phyloP scores from a whole-genome alignment of 345 rosid genomes.

The Murraya paniculata region DNA sequence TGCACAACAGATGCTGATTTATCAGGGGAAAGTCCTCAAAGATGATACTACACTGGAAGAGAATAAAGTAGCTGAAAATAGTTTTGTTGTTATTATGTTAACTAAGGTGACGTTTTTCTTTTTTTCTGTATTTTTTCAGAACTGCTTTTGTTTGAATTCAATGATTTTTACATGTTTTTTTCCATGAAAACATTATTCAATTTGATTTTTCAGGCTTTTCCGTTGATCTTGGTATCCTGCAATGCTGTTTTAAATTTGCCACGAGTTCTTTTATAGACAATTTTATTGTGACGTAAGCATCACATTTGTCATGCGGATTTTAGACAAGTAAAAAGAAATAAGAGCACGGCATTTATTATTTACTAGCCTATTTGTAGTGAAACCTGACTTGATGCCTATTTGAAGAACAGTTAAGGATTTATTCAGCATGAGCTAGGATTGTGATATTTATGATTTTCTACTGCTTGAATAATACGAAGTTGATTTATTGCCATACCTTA shows the following conservation, averaged over 20 bases:
- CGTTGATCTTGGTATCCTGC: background rate
- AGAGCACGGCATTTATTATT: background rate
- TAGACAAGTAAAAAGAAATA: background rate
- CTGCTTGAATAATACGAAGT: background rate
- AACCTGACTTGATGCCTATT: background rate
- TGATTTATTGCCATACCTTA: background rate
- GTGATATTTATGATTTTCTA: background rate
- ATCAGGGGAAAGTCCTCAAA: slow-evolving; percentile 82
- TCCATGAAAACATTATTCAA: background rate
- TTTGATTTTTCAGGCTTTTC: background rate
- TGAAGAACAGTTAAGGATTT: background rate
- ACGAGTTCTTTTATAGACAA: background rate
- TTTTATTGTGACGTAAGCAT: background rate
- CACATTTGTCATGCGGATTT: background rate
- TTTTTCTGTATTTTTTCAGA: background rate
- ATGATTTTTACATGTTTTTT: background rate
- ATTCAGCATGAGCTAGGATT: background rate
- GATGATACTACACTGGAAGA: slow-evolving; percentile 74
- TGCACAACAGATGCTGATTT: slow-evolving; percentile 70
- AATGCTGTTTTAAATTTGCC: background rate
- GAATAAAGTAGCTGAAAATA: slow-evolving; percentile 68
- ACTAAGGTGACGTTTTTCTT: slow-evolving; percentile 49
- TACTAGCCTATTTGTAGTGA: background rate
- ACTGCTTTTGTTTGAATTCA: background rate
- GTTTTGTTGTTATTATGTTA: slow-evolving; percentile 80